Evolutionary conservation across 306 rosid species (phyloP).

Genomic region (Quercus engelmannii): DNA sequence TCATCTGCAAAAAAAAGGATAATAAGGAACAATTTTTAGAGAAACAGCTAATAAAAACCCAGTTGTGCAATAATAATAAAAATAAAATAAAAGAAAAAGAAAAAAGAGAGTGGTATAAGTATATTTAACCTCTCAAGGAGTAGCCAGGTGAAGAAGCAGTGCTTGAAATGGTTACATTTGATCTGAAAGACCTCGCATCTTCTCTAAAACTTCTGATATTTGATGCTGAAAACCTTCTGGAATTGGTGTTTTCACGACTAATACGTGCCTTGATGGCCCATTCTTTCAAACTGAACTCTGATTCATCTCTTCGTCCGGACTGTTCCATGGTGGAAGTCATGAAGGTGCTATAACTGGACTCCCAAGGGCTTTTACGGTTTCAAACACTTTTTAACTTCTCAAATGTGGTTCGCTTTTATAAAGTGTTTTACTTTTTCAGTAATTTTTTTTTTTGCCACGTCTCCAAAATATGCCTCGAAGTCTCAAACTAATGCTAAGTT

Average conservation of each 20-base stretch:
- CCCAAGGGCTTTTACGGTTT: background rate
- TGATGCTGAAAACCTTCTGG: slow-evolving; percentile 83
- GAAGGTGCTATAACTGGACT: slow-evolving; percentile 11
- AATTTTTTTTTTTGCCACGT: background rate
- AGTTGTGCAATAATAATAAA: background rate
- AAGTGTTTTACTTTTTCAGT: background rate
- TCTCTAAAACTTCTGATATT: slow-evolving; percentile 82
- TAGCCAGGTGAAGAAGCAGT: slow-evolving; percentile 93
- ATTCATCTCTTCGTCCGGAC: slow-evolving; percentile 48
- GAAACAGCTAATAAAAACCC: background rate
- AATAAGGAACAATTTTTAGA: background rate
- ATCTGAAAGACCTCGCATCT: slow-evolving; percentile 75
- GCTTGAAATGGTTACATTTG: slow-evolving; percentile 79
- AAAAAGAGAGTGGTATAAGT: no score
- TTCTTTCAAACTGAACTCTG: slow-evolving; percentile 67
- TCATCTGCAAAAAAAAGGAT: slow-evolving; percentile 53
- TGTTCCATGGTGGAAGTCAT: slow-evolving; percentile 49
- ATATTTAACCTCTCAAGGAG: slow-evolving; percentile 54
- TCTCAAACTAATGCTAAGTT: no score
- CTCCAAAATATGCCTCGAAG: background rate
- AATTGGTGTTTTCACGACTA: slow-evolving; percentile 50
- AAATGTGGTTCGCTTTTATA: background rate
- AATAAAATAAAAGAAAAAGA: background rate
- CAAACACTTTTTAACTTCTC: background rate
- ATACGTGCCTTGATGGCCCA: slow-evolving; percentile 56